phyloP scores from a whole-genome alignment of 164 flowering plant genomes.

The Cinnamomum chago region DNA sequence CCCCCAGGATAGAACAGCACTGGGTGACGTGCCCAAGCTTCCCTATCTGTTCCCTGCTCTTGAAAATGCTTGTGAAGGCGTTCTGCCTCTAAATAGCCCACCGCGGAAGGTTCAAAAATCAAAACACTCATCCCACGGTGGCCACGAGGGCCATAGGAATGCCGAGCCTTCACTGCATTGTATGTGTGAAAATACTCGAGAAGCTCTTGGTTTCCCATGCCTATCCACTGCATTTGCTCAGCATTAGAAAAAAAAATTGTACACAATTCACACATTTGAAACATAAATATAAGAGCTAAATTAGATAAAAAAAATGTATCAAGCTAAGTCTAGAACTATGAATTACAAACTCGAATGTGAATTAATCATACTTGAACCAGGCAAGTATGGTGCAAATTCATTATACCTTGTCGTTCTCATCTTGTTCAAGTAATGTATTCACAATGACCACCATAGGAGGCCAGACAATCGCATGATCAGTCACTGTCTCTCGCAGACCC shows the following conservation, averaged over 20 bases:
- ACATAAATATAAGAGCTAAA: too few species aligned
- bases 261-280: too few species aligned
- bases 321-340: too few species aligned
- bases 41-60: slow-evolving; percentile 50
- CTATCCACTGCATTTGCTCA: slow-evolving; percentile 61
- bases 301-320: too few species aligned
- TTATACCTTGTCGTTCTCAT: slow-evolving; percentile 75
- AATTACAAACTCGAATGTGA: too few species aligned
- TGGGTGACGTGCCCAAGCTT: slow-evolving; percentile 60
- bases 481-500: slow-evolving; percentile 41
- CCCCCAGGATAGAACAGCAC: slow-evolving; percentile 63
- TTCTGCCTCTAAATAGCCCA: slow-evolving; percentile 82
- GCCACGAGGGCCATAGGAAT: slow-evolving; percentile 93
- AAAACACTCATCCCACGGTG: slow-evolving; percentile 94
- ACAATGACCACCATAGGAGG: slow-evolving; percentile 88
- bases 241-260: too few species aligned
- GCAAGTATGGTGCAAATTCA: not conserved
- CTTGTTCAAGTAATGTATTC: slow-evolving; percentile 72
- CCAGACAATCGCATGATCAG: slow-evolving; percentile 81
- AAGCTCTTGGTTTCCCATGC: slow-evolving; percentile 95
- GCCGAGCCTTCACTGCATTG: slow-evolving; percentile 63
- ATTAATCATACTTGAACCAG: too few species aligned
- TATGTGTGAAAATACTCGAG: slow-evolving; percentile 64
- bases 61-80: slow-evolving; percentile 71
- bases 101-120: slow-evolving; percentile 71